phyloP scores from a whole-genome alignment of 2,329 filamentous ascomycete genomes.

The Hortaea werneckii region DNA sequence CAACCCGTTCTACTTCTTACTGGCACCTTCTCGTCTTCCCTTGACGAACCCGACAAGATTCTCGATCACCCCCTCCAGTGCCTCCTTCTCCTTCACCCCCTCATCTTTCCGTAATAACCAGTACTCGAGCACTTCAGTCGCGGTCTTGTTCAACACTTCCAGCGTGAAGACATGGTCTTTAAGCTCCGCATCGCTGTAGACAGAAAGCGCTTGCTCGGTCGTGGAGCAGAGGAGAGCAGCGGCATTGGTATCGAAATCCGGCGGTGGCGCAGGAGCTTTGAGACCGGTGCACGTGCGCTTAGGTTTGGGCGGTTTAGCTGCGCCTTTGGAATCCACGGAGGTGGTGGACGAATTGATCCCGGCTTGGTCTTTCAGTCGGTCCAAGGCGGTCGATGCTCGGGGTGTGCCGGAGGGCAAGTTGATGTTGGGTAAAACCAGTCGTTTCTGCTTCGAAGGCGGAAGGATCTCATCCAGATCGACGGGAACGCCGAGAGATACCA shows the following conservation, averaged over 20 bases:
- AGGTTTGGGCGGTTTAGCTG: slow-evolving; percentile 12
- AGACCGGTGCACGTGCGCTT: slow-evolving; percentile 26
- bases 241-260: slow-evolving; percentile 67
- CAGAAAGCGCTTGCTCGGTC: slow-evolving; percentile 70
- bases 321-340: slow-evolving; percentile 21
- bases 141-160: slow-evolving; percentile 57
- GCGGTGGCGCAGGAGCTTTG: slow-evolving; percentile 55
- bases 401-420: slow-evolving; percentile 26
- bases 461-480: slow-evolving; percentile 96
- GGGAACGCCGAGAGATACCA: slow-evolving; percentile 90
- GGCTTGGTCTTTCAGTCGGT: slow-evolving; percentile 26
- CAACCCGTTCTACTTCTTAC: not conserved
- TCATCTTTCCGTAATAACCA: slow-evolving; percentile 82
- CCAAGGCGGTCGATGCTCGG: slow-evolving; percentile 21
- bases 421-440: slow-evolving; percentile 82
- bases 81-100: slow-evolving; percentile 80
- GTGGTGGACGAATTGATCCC: slow-evolving; percentile 21
- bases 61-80: slow-evolving; percentile 93
- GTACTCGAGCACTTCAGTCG: slow-evolving; percentile 71
- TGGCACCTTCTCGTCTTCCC: slow-evolving; percentile 50
- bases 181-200: slow-evolving; percentile 70
- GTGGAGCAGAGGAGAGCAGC: slow-evolving; percentile 71
- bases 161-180: slow-evolving; percentile 59
- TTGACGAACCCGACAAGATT: slow-evolving; percentile 64
- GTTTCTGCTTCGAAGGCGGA: slow-evolving; percentile 95